Evolutionary conservation across 768 basidiomycete species (phyloP), one percentile per base, ranked within the genome.

Genomic region (Russula virescens): DNA sequence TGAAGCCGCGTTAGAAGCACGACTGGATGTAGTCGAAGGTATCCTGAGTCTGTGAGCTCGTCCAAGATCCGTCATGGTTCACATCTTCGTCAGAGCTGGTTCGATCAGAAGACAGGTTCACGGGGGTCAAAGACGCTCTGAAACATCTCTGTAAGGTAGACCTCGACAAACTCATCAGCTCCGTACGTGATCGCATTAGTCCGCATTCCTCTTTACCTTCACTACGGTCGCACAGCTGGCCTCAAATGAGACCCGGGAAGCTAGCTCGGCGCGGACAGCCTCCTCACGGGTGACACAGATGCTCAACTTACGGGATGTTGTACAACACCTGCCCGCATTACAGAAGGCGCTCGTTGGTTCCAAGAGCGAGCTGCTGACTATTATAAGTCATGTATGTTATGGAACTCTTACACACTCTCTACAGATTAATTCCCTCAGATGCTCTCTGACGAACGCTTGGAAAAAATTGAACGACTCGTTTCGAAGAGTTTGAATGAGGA

Each of bases 21-120:
- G 96, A 13, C 80, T 97, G 19, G 92, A 96, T 64, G 90, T 85
- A 11, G 93, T 97, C 3, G 86, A 92, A 79, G 91, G 94, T 82
- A 56, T 14, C 47, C 57, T 5, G 16, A 51, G 28, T 16, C 58
- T 3, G 18, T 45, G n/a, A 5, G 21, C 19, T 5, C n/a, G 5
- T 47, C 50, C 21, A 31, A 52, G n/a, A n/a, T n/a, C n/a, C n/a
- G n/a, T n/a, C 21, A 64, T 64, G 26, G 52, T 47, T 40, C 34
- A 62, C 1, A 55, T 63, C 59, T 66, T 23, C 16, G 16, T 21
- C 69, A 90, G 92, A 95, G 65, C 75, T 97, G 0, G 79, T 94
- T 25, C 81, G 88, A 57, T 80, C 80, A 5, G 92, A 94, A 74
- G 88, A 91, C 55, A 79, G 78, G 38, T 93, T 88, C 68, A 83